Evolutionary conservation across 768 basidiomycete species (phyloP).

Genomic region (Boletus rufocinnamomeus): DNA sequence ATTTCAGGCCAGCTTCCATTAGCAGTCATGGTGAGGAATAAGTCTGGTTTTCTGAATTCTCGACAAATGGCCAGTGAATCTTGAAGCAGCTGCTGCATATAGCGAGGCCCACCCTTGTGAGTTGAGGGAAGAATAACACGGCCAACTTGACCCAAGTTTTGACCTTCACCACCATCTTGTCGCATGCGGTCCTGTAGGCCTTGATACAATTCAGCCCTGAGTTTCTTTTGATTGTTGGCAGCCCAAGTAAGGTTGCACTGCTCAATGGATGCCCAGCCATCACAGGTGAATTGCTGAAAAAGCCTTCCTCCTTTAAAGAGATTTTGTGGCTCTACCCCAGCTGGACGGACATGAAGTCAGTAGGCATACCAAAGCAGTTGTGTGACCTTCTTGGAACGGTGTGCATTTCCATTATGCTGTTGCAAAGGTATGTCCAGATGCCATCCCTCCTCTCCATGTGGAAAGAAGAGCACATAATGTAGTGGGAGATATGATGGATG

Average conservation of each 20-base stretch:
- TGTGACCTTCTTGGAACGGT: constrained; percentile 28
- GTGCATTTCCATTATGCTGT: not conserved
- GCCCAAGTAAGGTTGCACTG: constrained; percentile 40
- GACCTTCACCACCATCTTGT: not conserved
- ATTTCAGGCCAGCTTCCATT: constrained; percentile 55
- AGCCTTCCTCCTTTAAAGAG: constrained; percentile 41
- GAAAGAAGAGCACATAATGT: constrained; percentile 49
- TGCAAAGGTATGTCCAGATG: constrained; percentile 25
- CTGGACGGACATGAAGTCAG: constrained; percentile 27
- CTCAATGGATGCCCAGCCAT: constrained; percentile 47
- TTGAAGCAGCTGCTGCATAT: constrained; percentile 47
- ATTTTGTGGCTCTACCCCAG: constrained; percentile 15
- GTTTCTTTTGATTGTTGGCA: constrained; percentile 32
- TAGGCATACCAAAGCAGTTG: constrained; percentile 36
- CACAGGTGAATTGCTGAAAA: constrained; percentile 47
- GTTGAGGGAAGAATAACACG: constrained; percentile 35
- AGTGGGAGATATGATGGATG: constrained; percentile 40
- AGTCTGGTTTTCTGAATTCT: constrained; percentile 38
- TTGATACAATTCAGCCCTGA: constrained; percentile 38
- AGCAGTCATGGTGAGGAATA: constrained; percentile 55
- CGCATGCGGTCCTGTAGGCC: constrained; percentile 35
- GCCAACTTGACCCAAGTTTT: not conserved
- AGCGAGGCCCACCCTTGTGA: constrained; percentile 39
- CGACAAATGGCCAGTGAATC: constrained; percentile 49
- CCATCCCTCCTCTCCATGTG: constrained; percentile 43